Evolutionary conservation across 805 yeast genomes (phyloP).

Genomic region (Lachancea thermotolerans): DNA sequence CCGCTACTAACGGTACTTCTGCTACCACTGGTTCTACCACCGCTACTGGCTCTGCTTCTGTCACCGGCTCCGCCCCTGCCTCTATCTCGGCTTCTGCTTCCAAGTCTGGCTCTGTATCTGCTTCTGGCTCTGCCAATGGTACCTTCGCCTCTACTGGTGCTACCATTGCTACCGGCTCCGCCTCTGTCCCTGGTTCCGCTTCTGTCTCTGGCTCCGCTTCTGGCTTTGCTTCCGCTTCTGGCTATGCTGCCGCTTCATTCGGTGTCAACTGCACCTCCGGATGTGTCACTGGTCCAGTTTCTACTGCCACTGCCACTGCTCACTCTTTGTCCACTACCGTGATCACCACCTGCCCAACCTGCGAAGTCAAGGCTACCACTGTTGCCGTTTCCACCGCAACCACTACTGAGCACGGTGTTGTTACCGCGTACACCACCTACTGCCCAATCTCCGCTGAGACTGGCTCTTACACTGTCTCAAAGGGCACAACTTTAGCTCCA

Average conservation of each 20-base stretch:
- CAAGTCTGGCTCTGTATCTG: neutral
- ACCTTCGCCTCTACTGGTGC: neutral
- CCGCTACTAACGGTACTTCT: neutral
- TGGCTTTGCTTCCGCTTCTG: neutral
- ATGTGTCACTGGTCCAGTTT: conserved; percentile 14
- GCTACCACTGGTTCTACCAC: neutral
- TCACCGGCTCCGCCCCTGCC: neutral
- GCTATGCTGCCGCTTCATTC: neutral
- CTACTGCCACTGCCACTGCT: conserved; percentile 17
- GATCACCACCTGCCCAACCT: conserved; percentile 5
- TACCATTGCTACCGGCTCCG: neutral
- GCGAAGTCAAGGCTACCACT: conserved; percentile 2
- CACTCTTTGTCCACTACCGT: conserved; percentile 2
- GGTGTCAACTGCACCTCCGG: neutral
- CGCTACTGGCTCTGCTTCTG: neutral
- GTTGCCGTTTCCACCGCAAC: conserved; percentile 5
- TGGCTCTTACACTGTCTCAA: conserved; percentile 3
- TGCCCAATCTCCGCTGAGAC: conserved; percentile 7
- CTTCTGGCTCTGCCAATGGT: neutral
- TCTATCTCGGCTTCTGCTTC: neutral
- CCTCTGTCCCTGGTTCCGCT: neutral
- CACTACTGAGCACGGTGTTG: conserved; percentile 18
- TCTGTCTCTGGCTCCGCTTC: neutral
- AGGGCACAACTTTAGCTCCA: conserved; percentile 10
- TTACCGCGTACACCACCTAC: conserved; percentile 24